phyloP scores from a whole-genome alignment of 1,284 basidiomycete species.

The Laetiporus sulphureus region DNA sequence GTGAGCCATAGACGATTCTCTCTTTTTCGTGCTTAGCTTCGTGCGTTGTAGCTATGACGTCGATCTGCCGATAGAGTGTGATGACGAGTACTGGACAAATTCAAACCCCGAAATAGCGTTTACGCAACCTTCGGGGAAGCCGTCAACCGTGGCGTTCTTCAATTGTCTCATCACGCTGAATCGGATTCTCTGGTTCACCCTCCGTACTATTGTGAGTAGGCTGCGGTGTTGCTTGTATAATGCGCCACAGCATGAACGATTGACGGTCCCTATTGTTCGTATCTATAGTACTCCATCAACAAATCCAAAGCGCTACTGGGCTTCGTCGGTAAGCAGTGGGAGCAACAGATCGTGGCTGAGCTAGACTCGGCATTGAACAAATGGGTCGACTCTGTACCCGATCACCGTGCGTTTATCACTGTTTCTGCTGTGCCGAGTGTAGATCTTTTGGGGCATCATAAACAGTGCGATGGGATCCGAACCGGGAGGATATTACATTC shows the following conservation, averaged over 20 bases:
- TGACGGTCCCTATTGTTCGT: neutral
- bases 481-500: slow-evolving; percentile 35
- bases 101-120: slow-evolving; percentile 36
- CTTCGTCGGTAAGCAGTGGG: slow-evolving; percentile 42
- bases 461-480: slow-evolving; percentile 52
- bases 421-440: too few relatives aligned
- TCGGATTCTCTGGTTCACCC: slow-evolving; percentile 47
- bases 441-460: too few relatives aligned
- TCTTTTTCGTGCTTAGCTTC: neutral
- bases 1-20: slow-evolving; percentile 19
- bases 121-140: slow-evolving; percentile 39
- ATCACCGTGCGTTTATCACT: slow-evolving; percentile 37
- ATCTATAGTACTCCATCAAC: slow-evolving; percentile 48
- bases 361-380: slow-evolving; percentile 55
- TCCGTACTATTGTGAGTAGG: slow-evolving; percentile 44
- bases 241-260: neutral
- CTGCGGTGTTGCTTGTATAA: neutral
- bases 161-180: slow-evolving; percentile 46
- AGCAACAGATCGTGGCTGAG: slow-evolving; percentile 50
- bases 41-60: slow-evolving; percentile 43
- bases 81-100: slow-evolving; percentile 59
- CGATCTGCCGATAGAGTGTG: slow-evolving; percentile 51
- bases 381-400: slow-evolving; percentile 56
- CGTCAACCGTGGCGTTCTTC: slow-evolving; percentile 42
- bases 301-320: slow-evolving; percentile 40